phyloP scores from a whole-genome alignment of 2,329 filamentous ascomycete genomes.

The Penicillium nordicum region DNA sequence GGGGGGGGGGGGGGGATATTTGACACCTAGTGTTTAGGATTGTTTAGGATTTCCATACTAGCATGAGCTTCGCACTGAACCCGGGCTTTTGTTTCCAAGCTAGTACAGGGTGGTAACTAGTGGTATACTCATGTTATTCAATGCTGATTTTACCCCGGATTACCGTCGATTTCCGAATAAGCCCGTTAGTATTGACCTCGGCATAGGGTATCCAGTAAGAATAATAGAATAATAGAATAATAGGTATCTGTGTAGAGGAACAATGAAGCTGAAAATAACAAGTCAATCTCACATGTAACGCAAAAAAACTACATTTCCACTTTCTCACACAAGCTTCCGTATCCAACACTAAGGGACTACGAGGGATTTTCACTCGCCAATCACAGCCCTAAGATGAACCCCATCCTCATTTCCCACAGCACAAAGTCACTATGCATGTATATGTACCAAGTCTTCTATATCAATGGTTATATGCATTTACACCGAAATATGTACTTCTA shows the following conservation, averaged over 20 bases:
- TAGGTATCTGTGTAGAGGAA: not conserved
- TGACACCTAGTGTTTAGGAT: not conserved
- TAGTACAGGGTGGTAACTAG: not conserved
- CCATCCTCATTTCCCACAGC: conserved; percentile 5
- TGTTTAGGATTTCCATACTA: not conserved
- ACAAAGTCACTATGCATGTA: not conserved
- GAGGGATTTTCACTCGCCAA: conserved; percentile 11
- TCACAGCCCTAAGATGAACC: not conserved
- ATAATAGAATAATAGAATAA: not conserved
- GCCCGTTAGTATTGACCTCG: not conserved
- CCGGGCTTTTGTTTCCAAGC: not conserved
- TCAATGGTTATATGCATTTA: not conserved
- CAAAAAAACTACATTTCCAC: not conserved
- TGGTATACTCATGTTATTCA: not conserved
- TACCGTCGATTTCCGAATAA: conserved; percentile 1
- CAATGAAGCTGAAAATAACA: not conserved
- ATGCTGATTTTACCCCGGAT: conserved; percentile 6
- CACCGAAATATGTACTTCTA: not conserved
- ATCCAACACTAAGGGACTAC: not conserved
- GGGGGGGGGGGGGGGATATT: not conserved
- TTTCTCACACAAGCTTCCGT: conserved; percentile 8
- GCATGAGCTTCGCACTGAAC: not conserved
- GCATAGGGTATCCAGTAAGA: not conserved
- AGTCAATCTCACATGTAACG: not conserved
- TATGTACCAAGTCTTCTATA: not conserved